A percentile compares a stretch with the other conserved stretches of the same genome.
Conservation (phyloP, 495 filamentous ascomycete species). For the Cetradonia linearis region DNA sequence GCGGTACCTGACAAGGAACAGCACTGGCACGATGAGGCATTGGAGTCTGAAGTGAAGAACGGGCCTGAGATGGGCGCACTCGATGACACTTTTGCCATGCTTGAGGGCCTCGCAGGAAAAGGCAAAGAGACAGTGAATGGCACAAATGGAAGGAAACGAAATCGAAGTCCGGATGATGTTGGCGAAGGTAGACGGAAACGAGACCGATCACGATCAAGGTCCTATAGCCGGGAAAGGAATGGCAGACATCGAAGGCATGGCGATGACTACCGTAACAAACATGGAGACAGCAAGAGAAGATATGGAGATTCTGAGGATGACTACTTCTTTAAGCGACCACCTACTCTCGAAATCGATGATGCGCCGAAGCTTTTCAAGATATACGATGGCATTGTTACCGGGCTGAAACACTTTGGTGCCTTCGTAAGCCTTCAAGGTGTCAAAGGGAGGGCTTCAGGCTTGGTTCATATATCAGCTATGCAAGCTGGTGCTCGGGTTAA, state of each 20-base stretch:
- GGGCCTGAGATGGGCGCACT: constrained; percentile 49
- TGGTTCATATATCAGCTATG: constrained; percentile 96
- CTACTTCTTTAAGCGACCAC: constrained; percentile 61
- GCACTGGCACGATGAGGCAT: constrained; percentile 42
- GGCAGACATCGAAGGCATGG: constrained; percentile 37
- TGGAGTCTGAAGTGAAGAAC: constrained; percentile 28
- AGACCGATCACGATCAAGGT: constrained; percentile 46
- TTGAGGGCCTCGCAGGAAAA: constrained; percentile 78
- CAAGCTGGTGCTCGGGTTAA: constrained; percentile 79
- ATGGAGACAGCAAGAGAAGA: constrained; percentile 27
- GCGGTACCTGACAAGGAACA: constrained; percentile 74
- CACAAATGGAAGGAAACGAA: constrained; percentile 50
- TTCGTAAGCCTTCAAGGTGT: constrained; percentile 91
- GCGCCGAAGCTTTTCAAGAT: constrained; percentile 74
- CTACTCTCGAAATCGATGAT: constrained; percentile 71
- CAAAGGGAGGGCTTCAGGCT: constrained; percentile 77
- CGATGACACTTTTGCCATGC: constrained; percentile 85
- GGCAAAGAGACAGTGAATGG: constrained; percentile 36
- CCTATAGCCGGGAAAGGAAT: constrained; percentile 37
- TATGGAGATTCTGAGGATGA: constrained; percentile 48
- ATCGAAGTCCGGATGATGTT: constrained; percentile 57
- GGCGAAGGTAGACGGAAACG: constrained; percentile 41
- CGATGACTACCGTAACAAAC: constrained; percentile 28
- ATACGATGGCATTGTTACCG: constrained; percentile 81
- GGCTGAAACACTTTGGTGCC: constrained; percentile 88